These are phyloP conservation scores for Bipolaris gigantea DNA, from an alignment of 2,329 filamentous ascomycete species.

Conservation along the genomic window DNA sequence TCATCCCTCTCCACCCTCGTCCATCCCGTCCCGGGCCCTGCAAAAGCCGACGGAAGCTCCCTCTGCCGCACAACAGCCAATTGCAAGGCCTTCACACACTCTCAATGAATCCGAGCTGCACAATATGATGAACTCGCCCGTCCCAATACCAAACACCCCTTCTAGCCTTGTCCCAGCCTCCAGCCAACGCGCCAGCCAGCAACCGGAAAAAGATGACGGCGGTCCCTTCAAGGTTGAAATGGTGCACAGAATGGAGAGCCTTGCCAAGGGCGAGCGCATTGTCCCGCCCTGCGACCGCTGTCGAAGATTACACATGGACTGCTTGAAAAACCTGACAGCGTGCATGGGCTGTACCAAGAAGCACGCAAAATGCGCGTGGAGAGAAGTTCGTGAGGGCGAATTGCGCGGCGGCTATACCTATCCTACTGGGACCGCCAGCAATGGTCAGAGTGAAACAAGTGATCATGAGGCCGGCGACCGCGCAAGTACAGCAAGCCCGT, in stretches of 20 bases:
- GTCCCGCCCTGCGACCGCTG: conserved; percentile 84
- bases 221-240: conserved; percentile 67
- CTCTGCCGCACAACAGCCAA: conserved; percentile 19
- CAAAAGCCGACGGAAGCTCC: conserved; percentile 28
- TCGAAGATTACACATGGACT: conserved; percentile 76
- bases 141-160: conserved; percentile 59
- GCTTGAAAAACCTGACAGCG: conserved; percentile 81
- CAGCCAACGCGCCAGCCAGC: conserved; percentile 41
- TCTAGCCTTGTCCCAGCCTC: conserved; percentile 55
- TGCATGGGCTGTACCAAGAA: conserved; percentile 89
- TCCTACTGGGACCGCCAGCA: conserved; percentile 26
- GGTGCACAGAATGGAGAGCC: conserved; percentile 72
- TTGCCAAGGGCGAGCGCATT: conserved; percentile 73
- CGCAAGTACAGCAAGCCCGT: conserved; percentile 36
- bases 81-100: conserved; percentile 27
- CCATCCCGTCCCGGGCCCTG: conserved; percentile 31
- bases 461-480: conserved; percentile 33
- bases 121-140: conserved; percentile 49
- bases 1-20: conserved; percentile 31
- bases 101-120: conserved; percentile 46
- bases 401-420: conserved; percentile 41
- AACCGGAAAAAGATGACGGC: conserved; percentile 58
- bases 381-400: conserved; percentile 75
- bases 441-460: conserved; percentile 38
- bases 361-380: conserved; percentile 87